Evolutionary conservation across 371 early-diverging fungal species (phyloP).

Genomic region (Mucor irregularis): DNA sequence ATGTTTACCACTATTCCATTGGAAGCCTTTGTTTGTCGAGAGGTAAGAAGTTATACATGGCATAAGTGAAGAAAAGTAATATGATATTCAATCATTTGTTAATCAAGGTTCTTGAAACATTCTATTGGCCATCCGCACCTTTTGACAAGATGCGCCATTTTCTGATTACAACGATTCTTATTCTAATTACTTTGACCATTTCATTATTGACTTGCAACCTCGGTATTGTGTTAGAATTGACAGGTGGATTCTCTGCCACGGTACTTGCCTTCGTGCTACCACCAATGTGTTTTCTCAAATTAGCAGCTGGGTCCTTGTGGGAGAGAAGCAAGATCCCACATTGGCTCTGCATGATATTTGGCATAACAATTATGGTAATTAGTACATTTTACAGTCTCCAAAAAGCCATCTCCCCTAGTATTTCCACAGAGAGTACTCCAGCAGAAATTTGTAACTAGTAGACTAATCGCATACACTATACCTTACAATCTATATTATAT

Average conservation of each 20-base stretch:
- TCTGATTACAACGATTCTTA: conserved; percentile 62
- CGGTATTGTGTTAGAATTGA: conserved; percentile 76
- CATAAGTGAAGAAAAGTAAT: neutral
- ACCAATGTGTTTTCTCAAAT: conserved; percentile 65
- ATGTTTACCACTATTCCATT: conserved; percentile 83
- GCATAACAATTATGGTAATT: conserved; percentile 63
- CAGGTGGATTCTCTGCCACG: conserved; percentile 79
- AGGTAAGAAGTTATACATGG: conserved; percentile 41
- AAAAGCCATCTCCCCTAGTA: conserved; percentile 17
- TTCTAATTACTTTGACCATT: conserved; percentile 54
- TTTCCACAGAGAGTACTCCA: neutral
- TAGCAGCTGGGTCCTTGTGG: conserved; percentile 57
- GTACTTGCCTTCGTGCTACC: conserved; percentile 81
- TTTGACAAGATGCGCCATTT: conserved; percentile 59
- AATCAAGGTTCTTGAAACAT: conserved; percentile 60
- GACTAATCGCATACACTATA: neutral
- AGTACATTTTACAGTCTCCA: conserved; percentile 60
- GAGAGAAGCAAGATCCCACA: conserved; percentile 60
- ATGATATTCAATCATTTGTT: neutral
- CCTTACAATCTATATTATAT: too few species aligned
- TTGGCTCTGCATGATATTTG: conserved; percentile 65
- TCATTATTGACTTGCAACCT: conserved; percentile 71
- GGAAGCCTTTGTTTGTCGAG: conserved; percentile 79
- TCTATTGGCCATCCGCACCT: conserved; percentile 52
- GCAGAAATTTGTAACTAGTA: conserved; percentile 4